Percentiles rank a stretch among this genome's conserved stretches.
These are phyloP conservation scores for Skeletonema menzelii DNA, from an alignment of 108 stramenopile genomes.

Conservation along the genomic window DNA sequence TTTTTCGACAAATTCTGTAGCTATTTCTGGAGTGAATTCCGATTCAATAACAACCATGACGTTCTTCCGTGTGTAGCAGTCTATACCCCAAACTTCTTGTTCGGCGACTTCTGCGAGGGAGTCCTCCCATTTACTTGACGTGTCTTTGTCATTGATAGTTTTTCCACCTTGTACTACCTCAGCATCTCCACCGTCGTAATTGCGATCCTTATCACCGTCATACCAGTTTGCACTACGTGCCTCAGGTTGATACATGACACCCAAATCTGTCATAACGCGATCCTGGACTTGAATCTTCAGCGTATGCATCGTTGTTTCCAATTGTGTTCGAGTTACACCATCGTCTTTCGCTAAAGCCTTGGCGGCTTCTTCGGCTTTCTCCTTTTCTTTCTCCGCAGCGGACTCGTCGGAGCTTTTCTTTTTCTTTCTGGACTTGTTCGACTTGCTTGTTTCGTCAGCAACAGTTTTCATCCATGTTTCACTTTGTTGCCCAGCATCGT, in stretches of 20 bases:
- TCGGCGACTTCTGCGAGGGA: constrained; percentile 70
- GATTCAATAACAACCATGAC: constrained; percentile 66
- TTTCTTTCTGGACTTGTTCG: constrained; percentile 30
- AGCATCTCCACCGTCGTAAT: constrained; percentile 36
- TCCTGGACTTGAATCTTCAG: constrained; percentile 82
- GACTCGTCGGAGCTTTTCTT: constrained; percentile 28
- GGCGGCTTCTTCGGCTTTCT: constrained; percentile 56
- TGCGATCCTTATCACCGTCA: constrained; percentile 33
- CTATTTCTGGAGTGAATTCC: constrained; percentile 62
- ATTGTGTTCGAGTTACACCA: constrained; percentile 83
- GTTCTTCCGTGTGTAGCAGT: constrained; percentile 84
- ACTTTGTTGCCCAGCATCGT: constrained; percentile 74
- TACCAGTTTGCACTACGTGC: constrained; percentile 78
- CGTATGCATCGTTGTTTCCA: constrained; percentile 63
- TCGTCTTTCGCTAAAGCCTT: constrained; percentile 74
- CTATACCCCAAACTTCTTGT: constrained; percentile 90
- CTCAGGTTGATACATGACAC: constrained; percentile 75
- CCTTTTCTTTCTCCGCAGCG: constrained; percentile 31
- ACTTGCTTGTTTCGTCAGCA: constrained; percentile 50
- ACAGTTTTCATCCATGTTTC: constrained; percentile 92
- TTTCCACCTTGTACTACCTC: constrained; percentile 43
- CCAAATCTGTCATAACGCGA: constrained; percentile 77
- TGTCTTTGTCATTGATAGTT: neutral
- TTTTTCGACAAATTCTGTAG: constrained; percentile 72
- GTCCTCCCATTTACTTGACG: constrained; percentile 6